Conservation (phyloP, 1,284 basidiomycete genomes). For the Malassezia yamatoensis region DNA sequence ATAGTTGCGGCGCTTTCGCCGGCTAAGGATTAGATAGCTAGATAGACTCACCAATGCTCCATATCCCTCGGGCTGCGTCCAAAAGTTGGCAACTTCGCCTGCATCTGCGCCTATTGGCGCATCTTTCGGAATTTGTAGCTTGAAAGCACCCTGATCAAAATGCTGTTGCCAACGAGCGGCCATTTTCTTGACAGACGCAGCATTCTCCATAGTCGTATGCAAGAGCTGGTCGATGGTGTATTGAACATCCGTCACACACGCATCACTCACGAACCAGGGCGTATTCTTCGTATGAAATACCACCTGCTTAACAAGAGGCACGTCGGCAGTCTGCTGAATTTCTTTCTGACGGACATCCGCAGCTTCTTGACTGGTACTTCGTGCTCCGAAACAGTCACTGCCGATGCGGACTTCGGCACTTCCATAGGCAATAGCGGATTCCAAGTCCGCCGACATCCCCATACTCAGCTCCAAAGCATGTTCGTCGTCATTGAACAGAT, state of each 20-base stretch:
- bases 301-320: conserved; percentile 32
- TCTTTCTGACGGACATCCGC: conserved; percentile 9
- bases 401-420: conserved; percentile 84
- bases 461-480: conserved; percentile 72
- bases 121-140: conserved; percentile 61
- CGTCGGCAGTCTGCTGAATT: not conserved
- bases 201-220: conserved; percentile 15
- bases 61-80: conserved; percentile 34
- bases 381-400: conserved; percentile 72
- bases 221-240: conserved; percentile 50
- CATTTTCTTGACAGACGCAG: conserved; percentile 54
- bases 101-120: conserved; percentile 56
- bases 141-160: conserved; percentile 62
- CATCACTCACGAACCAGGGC: conserved; percentile 42
- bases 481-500: conserved; percentile 39
- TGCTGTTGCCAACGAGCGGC: conserved; percentile 65
- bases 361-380: conserved; percentile 17
- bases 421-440: conserved; percentile 69
- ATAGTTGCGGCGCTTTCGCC: no score
- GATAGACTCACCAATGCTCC: conserved; percentile 46
- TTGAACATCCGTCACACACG: conserved; percentile 36
- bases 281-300: conserved; percentile 47
- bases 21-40: conserved; percentile 53
- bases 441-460: conserved; percentile 97
- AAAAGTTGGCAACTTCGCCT: conserved; percentile 28